Conservation (phyloP, 768 basidiomycete species). For the Gloeopeniophorella convolvens region DNA sequence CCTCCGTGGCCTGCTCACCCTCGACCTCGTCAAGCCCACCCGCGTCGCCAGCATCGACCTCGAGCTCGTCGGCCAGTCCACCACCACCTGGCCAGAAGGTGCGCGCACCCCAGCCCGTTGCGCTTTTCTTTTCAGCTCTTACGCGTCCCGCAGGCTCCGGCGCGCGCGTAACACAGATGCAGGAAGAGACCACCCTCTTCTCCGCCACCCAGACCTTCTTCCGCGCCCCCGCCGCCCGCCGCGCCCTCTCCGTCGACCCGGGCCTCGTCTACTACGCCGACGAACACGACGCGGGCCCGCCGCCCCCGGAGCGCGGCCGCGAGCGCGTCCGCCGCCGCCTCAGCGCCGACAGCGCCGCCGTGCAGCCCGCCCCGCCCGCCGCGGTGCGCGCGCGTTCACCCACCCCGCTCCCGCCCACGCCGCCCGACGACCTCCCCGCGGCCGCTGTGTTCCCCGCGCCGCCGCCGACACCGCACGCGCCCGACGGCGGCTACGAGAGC, state of each 20-base stretch:
- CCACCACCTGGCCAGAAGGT: constrained; percentile 87
- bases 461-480: too few species aligned
- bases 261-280: constrained; percentile 41
- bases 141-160: constrained; percentile 61
- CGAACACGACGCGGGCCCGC: constrained; percentile 24
- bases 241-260: constrained; percentile 44
- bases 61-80: constrained; percentile 63
- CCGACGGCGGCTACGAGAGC: background rate
- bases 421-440: too few species aligned
- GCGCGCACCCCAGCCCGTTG: constrained; percentile 19
- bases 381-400: constrained; percentile 17
- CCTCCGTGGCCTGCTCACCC: constrained; percentile 58
- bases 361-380: constrained; percentile 24
- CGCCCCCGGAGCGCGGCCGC: constrained; percentile 20
- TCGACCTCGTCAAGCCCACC: constrained; percentile 67
- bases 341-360: constrained; percentile 26
- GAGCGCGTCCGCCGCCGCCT: constrained; percentile 22
- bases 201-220: constrained; percentile 70
- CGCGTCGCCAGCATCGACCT: constrained; percentile 83
- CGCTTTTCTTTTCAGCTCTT: constrained; percentile 2
- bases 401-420: constrained; percentile 17
- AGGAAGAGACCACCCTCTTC: constrained; percentile 74
- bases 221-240: constrained; percentile 45
- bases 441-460: background rate
- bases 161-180: constrained; percentile 31